Base-by-base conservation (phyloP, 768 basidiomycete species). In the Coprinopsis sp. region DNA sequence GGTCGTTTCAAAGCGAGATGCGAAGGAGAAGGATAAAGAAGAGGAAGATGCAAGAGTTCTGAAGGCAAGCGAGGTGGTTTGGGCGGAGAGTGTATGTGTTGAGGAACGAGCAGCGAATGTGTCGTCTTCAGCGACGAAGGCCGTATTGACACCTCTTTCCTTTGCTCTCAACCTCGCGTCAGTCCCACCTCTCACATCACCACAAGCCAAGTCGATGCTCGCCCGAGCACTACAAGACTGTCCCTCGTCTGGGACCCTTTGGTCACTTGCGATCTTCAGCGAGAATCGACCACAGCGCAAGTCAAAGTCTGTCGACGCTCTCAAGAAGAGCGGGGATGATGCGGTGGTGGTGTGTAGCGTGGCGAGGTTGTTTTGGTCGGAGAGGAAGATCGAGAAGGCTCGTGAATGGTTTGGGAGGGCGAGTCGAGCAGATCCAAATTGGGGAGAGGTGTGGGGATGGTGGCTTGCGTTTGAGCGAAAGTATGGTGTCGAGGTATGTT, bases 381-480 rank as follows among this genome's bases (percentile, higher is more conserved):
- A 97, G 60, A 77, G 95, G 49, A 95, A 94, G 71, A 79, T 97
- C 51, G 94, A 96, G 59, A 93, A 95, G 68, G 93, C 96, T 8
- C 69, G 95, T 37, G 79, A 88, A 47, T 97, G 94, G 96, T 96
- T 98, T 65, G 81, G 77, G 47, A 74, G 92, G 37, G 84, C 92
- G 3, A 36, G 24, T 33, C 21, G 33, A 4, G 82, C 89, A 14
- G 79, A 79, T 46, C 74, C 84, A 47, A 67, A 74, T 54, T 66
- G 70, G 18, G 91, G 94, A 2, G 95, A 97, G 64, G 76, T 82
- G 5, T 98, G 94, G 93, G 96, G 78, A 1, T 97, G 94, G 93
- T 97, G 94, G 92, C 70, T 91, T 57, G 91, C 86, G 68, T 99
- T 98, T 67, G 96, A 98, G 72, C 71, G 81, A 51, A 83, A 94